Evolutionary conservation across 2,329 filamentous ascomycete species (phyloP), one percentile per base, ranked within the genome.

Genomic region (Cladosporium halotolerans): DNA sequence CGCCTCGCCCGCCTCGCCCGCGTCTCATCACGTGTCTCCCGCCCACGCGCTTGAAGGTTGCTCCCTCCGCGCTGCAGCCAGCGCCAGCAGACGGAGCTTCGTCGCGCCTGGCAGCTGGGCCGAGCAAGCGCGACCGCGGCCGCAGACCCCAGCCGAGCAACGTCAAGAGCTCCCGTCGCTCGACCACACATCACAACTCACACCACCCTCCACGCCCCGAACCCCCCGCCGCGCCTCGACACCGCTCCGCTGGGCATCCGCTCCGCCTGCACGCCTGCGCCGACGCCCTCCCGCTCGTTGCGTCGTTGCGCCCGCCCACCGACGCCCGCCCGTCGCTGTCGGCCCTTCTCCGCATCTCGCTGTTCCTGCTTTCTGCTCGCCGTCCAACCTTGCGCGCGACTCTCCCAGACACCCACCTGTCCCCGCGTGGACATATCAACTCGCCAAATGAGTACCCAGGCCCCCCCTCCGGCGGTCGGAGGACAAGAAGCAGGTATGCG

Each of bases 381-480:
- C 13, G 4, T 14, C 32, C 18, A 51, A 32, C 32, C 39, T 51
- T 38, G 48, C 48, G 48, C 48, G 48, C 48, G 48, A 23, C 16
- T 39, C 28, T 13, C 18, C 40, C 28, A 51, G 31, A 36, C 31
- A 44, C 18, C 16, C 13, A 16, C 9, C 14, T 16, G 39, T 19
- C 48, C 28, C 28, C 13, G 18, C 11, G 40, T 38, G 48, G 19
- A 34, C 33, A 33, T 23, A 23, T n/a, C 38, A 57, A 52, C 55
- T 44, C 50, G 38, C 41, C 51, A 58, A 57, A 65, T 65, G 62
- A 63, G 61, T 62, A 60, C 61, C 54, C 51, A 59, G 56, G 61
- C 57, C 55, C 49, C 47, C 33, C 58, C 58, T 61, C 61, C 62
- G 54, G 48, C 54, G 44, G 39, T 55, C 45, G 59, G 56, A 57